Percentiles rank a stretch among this genome's conserved stretches.
Conservation (phyloP, 2,329 filamentous ascomycete species). For the Xylaria sp. region DNA sequence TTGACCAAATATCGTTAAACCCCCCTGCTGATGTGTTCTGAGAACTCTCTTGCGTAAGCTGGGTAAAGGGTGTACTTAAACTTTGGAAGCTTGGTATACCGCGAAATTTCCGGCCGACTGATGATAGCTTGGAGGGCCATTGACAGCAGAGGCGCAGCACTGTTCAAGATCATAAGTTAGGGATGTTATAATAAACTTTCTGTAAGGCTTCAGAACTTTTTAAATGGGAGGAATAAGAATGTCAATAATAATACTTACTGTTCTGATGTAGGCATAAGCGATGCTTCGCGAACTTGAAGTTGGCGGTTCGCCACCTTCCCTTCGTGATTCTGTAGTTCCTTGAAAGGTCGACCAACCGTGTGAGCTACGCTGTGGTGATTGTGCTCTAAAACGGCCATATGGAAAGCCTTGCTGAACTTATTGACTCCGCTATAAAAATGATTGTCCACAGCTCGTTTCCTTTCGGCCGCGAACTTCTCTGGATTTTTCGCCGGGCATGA, state of each 20-base stretch:
- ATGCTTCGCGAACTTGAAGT: slow-evolving; percentile 54
- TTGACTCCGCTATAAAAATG: slow-evolving; percentile 56
- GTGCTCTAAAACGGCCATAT: slow-evolving; percentile 49
- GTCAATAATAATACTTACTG: slow-evolving; percentile 43
- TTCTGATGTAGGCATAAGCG: slow-evolving; percentile 52
- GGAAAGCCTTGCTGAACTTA: slow-evolving; percentile 51
- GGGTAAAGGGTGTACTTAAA: slow-evolving; percentile 32
- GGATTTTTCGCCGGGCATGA: slow-evolving; percentile 36
- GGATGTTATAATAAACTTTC: neutral
- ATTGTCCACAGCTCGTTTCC: slow-evolving; percentile 48
- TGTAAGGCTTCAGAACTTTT: neutral
- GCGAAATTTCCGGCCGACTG: slow-evolving; percentile 37
- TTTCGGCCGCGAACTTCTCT: slow-evolving; percentile 42
- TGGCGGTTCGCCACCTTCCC: slow-evolving; percentile 43
- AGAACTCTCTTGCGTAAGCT: slow-evolving; percentile 30
- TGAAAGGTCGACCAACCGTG: slow-evolving; percentile 53
- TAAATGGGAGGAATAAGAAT: neutral
- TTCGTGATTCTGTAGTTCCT: slow-evolving; percentile 48
- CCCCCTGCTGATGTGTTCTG: slow-evolving; percentile 21
- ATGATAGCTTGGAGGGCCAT: slow-evolving; percentile 52
- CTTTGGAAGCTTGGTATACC: slow-evolving; percentile 34
- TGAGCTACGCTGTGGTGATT: slow-evolving; percentile 46
- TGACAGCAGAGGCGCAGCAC: slow-evolving; percentile 55
- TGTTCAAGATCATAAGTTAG: slow-evolving; percentile 14
- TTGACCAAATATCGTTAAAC: slow-evolving; percentile 30